Percentiles rank a stretch among this genome's conserved stretches.
phyloP scores from a whole-genome alignment of 441 rosid genomes.

The Croton setiger region DNA sequence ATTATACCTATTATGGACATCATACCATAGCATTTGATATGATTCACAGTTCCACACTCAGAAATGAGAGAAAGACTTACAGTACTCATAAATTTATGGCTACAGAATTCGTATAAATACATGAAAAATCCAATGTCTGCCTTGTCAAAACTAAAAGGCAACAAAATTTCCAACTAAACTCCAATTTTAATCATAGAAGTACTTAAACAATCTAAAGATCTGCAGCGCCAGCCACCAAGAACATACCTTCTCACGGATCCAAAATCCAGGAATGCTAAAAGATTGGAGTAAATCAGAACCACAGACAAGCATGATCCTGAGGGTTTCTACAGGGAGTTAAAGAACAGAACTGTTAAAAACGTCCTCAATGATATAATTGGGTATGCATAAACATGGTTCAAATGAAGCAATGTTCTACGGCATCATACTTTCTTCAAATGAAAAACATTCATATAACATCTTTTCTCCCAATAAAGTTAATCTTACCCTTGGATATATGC shows the following conservation, averaged over 20 bases:
- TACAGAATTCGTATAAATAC: background rate
- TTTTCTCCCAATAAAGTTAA: slow-evolving; percentile 2
- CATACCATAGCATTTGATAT: background rate
- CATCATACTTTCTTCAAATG: background rate
- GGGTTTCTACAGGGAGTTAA: slow-evolving; percentile 45
- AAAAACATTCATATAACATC: background rate
- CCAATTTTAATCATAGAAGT: background rate
- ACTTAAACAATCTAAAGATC: background rate
- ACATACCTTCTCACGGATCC: slow-evolving; percentile 85
- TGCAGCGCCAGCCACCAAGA: background rate
- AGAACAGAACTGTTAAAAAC: background rate
- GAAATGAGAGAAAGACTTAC: background rate
- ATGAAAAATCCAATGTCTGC: too few species aligned
- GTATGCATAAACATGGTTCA: background rate
- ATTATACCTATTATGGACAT: background rate
- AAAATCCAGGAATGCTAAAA: slow-evolving; percentile 66
- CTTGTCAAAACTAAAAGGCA: background rate
- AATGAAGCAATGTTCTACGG: background rate
- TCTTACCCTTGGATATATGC: slow-evolving; percentile 44
- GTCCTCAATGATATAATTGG: background rate
- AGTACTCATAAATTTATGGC: background rate
- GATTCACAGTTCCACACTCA: background rate
- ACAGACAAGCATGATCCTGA: slow-evolving; percentile 78
- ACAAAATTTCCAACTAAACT: too few species aligned
- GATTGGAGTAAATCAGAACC: slow-evolving; percentile 92